Evolutionary conservation across 805 yeast species (phyloP), one percentile per base, ranked within the genome.

Genomic region (Grigorovia humatica): DNA sequence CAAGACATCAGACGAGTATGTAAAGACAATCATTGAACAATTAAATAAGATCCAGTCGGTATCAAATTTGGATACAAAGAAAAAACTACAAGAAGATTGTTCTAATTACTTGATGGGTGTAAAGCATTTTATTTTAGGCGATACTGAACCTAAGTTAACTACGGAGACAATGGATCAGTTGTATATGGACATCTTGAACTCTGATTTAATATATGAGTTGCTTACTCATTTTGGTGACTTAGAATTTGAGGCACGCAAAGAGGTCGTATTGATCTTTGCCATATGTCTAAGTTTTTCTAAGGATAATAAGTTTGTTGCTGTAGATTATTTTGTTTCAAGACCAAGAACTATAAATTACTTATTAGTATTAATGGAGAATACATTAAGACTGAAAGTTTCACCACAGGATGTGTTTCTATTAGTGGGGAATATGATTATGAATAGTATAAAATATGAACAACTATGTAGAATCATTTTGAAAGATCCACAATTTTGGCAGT

Each of bases 211-310:
- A 38, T 78, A 77, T 56, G 74, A 74, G 20, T 69, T 93, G 54
- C 72, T 88, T 13, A 64, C 70, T 18, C 78, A 82, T 60, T 70
- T 93, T 51, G 71, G 70, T n/a, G 74, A 75, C 38, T 74, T 93
- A 51, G 96, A 88, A 56, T 90, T 93, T 68, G 98, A 93, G 64
- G 81, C 95, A 46, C 75, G 96, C 51, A 89, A 91, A 61, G 93
- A 87, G 59, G 91, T 88, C 15, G 76, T 81, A 4, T 71, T 79
- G 5, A 65, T 93, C 49, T 88, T 89, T 64, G 78, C 82, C 55
- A 82, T 88, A 4, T 74, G 95, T 44, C 75, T 93, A 55, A 80
- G 90, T 59, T 81, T 96, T 50, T 85, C 83, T 56, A 79, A 82
- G 42, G 91, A 88, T 44, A 78, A 74, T 58, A 78, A 88, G 57